phyloP scores from a whole-genome alignment of 305 asterid genomes.

The Striga hermonthica region DNA sequence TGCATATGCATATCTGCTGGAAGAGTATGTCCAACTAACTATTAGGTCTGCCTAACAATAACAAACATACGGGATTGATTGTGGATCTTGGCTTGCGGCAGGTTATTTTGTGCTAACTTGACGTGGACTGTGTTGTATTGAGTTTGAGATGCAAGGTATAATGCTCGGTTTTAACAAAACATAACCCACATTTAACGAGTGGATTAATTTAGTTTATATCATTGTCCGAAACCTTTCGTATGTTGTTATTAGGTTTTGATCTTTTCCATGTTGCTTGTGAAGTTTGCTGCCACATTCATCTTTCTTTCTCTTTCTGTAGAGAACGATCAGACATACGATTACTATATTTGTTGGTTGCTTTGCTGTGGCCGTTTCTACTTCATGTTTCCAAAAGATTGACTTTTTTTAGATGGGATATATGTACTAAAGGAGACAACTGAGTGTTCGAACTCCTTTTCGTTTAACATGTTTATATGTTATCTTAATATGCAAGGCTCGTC shows the following conservation, averaged over 20 bases:
- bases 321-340: not conserved
- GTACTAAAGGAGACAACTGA: not conserved
- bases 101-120: not conserved
- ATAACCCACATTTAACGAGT: not conserved
- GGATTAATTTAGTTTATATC: not conserved
- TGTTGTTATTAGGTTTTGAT: not conserved
- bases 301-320: constrained; percentile 2
- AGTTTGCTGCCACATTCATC: not conserved
- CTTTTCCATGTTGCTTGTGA: not conserved
- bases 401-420: not conserved
- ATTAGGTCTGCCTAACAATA: not conserved
- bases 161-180: not conserved
- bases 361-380: not conserved
- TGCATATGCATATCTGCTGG: not conserved
- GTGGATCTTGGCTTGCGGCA: not conserved
- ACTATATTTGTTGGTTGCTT: not conserved
- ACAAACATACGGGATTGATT: not conserved
- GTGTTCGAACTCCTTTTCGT: constrained; percentile 9
- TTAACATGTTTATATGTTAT: not conserved
- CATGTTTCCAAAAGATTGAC: not conserved
- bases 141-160: not conserved
- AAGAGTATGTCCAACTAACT: not conserved
- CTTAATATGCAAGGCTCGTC: constrained; percentile 2
- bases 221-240: not conserved
- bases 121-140: not conserved